Base-by-base conservation (phyloP, 129 eudicot genomes). In the Solidago caesia region DNA sequence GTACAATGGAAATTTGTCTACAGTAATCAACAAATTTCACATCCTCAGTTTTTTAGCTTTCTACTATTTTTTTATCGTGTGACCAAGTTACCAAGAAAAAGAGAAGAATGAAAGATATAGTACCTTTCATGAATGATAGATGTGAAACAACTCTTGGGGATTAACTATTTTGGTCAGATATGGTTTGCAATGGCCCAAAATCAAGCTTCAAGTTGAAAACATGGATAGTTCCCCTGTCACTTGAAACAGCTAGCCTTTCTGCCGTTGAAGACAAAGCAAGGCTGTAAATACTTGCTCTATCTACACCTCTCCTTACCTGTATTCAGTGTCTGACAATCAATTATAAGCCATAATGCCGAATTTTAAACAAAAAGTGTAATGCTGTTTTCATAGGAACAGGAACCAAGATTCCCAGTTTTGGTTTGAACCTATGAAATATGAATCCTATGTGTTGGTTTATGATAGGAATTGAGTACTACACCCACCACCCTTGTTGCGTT, bases 291-390 rank as follows among this genome's bases (percentile, higher is more conserved):
- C 85, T 93, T 73, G 96, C 96, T 73, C 86, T 85, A 52, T 80
- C 87, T 44, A 89, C 79, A 33, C 96, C 96, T 73, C 96, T 85
- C 47, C 96, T 84, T 12, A 90, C 91, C 96, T 90, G 72, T 33
- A 79, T 64, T 53, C n/a, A 46, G 48, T 12, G 15, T 61, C 56
- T 49, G 75, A 42, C 4, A n/a, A 66, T 13, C 47, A 68, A 15
- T 46, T 58, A 5, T 5, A 65, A 75, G 61, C 39, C 39, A 29
- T 29, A 29, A 29, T 2, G 39, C 39, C 39, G n/a, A n/a, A n/a
- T n/a, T n/a, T n/a, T n/a, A n/a, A n/a, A n/a, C n/a, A n/a, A n/a
- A n/a, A n/a, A n/a, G n/a, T n/a, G n/a, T n/a, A n/a, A n/a, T n/a
- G n/a, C n/a, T n/a, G n/a, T n/a, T n/a, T n/a, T n/a, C n/a, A n/a